Percentiles rank a stretch among this genome's conserved stretches.
These are phyloP conservation scores for Sporothrix pallida DNA, from an alignment of 2,329 filamentous ascomycete species.

Conservation along the genomic window DNA sequence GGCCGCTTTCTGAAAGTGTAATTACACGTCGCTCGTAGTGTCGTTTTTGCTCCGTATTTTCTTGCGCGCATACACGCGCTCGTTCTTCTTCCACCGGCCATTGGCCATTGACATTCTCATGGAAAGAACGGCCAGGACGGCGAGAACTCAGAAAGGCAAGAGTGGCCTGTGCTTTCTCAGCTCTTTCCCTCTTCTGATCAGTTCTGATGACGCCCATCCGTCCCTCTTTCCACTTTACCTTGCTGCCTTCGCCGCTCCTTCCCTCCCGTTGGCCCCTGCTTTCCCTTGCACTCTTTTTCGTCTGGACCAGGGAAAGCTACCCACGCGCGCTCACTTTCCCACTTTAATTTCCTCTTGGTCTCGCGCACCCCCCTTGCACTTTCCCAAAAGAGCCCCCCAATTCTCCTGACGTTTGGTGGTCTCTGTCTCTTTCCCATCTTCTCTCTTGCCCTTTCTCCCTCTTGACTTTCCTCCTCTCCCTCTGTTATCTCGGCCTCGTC, in stretches of 20 bases:
- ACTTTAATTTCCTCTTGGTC: slow-evolving; percentile 33
- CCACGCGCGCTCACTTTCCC: slow-evolving; percentile 32
- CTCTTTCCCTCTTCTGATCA: slow-evolving; percentile 24
- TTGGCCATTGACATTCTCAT: not conserved
- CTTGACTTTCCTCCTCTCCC: not conserved
- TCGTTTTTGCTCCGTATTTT: slow-evolving; percentile 7
- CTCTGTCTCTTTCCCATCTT: not conserved
- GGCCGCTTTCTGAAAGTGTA: not conserved
- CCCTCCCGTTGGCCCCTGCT: slow-evolving; percentile 25
- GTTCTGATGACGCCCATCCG: not conserved
- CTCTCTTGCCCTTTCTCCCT: not conserved
- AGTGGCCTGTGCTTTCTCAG: slow-evolving; percentile 28
- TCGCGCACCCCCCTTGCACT: slow-evolving; percentile 26
- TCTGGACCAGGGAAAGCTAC: slow-evolving; percentile 24
- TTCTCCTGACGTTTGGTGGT: not conserved
- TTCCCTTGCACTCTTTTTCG: slow-evolving; percentile 11
- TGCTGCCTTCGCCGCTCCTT: slow-evolving; percentile 24
- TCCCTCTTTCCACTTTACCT: not conserved
- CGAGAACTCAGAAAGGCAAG: not conserved
- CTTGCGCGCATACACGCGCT: not conserved
- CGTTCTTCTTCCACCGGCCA: not conserved
- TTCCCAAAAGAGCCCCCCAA: slow-evolving; percentile 24
- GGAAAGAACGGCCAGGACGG: not conserved
- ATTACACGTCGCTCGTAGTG: slow-evolving; percentile 22
- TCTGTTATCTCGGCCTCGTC: not conserved